Base-by-base conservation (phyloP, 2,329 filamentous ascomycete species). In the Alternaria sp. region DNA sequence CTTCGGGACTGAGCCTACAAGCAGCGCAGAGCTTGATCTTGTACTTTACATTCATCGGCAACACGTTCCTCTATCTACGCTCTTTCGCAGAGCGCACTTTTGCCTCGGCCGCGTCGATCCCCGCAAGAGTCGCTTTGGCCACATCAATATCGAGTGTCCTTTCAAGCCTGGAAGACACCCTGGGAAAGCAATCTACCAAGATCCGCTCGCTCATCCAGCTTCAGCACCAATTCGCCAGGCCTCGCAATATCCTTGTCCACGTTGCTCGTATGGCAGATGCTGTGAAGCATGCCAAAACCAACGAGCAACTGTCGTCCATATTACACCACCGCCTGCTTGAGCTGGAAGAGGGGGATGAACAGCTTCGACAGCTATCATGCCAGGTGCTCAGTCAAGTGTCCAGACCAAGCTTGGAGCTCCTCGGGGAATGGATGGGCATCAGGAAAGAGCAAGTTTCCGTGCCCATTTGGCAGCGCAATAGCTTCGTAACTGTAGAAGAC, bases 351-450 rank as follows among this genome's bases (percentile, higher is more conserved):
- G 85, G 86, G 30, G 87, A 89, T 54, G 82, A 83, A 12, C 86
- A 88, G 61, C 79, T 93, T 21, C 86, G 87, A 19, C 84, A 86
- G 21, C 85, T 92, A 30, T 86, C 93, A 73, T 86, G 89, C 15
- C 88, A 93, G 65, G 84, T 95, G 0, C 77, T 96, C 15, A 82
- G 84, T 47, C 83, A 86, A 43, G 88, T 90, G 1, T 88, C 88
- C 1, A 80, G 81, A 26, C 91, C 91, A 1, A 93, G 90, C 87
- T 81, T 91, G 9, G 85, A 89, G 56, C 86, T 90, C 55, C 83
- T 91, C 8, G 86, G 90, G 68, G 88, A 90, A 72, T 96, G 92
- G 92, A 88, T 94, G 63, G 93, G 93, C 0, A 85, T 92, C 11
- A 65, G 58, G 85, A 83, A 75, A 59, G 80, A 82, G 52, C 70